Percentiles rank a stretch among this genome's conserved stretches.
phyloP scores from a whole-genome alignment of 345 rosid genomes.

The Salix dunnii region DNA sequence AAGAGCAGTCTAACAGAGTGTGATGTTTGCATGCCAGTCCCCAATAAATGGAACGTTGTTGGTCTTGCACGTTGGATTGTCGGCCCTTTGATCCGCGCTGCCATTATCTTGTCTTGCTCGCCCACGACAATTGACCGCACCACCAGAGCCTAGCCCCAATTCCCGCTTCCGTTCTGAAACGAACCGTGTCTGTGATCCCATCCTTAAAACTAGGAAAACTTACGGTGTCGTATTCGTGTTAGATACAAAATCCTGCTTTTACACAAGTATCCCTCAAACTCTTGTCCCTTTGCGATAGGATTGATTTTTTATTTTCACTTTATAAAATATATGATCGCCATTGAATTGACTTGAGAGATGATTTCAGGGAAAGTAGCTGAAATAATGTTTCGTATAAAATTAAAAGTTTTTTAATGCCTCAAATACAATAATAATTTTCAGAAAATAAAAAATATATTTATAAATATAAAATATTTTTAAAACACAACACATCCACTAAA shows the following conservation, averaged over 20 bases:
- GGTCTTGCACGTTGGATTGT: slow-evolving; percentile 37
- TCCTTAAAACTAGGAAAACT: neutral
- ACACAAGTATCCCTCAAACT: neutral
- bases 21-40: slow-evolving; percentile 19
- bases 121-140: slow-evolving; percentile 23
- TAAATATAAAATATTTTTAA: too few relatives aligned
- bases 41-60: slow-evolving; percentile 7
- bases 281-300: neutral
- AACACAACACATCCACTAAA: too few relatives aligned
- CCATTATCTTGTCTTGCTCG: slow-evolving; percentile 25
- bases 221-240: neutral
- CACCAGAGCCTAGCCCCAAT: neutral
- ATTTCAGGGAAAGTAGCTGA: too few relatives aligned
- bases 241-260: neutral
- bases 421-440: too few relatives aligned
- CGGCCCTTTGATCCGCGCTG: slow-evolving; percentile 32
- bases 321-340: too few relatives aligned
- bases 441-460: too few relatives aligned
- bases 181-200: neutral
- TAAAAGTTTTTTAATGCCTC: too few relatives aligned
- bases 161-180: neutral
- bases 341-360: too few relatives aligned
- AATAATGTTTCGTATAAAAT: too few relatives aligned
- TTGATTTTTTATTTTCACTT: neutral
- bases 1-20: neutral